Percentiles rank a stretch among this genome's conserved stretches.
Conservation (phyloP, 805 yeast genomes). For the Saccharomycopsis sp. region DNA sequence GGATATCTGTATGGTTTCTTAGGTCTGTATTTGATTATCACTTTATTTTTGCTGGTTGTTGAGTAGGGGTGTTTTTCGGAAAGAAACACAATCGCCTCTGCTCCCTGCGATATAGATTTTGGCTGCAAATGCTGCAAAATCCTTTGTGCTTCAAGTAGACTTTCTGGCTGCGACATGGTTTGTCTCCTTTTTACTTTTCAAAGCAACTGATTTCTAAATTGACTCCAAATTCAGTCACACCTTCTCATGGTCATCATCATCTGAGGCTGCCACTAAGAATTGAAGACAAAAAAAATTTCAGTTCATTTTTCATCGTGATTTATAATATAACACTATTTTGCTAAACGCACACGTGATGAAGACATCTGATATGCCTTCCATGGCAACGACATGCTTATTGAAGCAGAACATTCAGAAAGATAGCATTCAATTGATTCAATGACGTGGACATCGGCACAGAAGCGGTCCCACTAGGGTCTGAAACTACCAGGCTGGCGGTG, state of each 20-base stretch:
- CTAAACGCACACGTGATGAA: not conserved
- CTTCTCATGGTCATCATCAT: not conserved
- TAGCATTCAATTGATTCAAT: slow-evolving; percentile 9
- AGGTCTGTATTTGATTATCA: slow-evolving; percentile 80
- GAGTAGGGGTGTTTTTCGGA: slow-evolving; percentile 63
- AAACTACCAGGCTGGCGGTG: not conserved
- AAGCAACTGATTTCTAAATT: too few species aligned
- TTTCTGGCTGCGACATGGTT: slow-evolving; percentile 30
- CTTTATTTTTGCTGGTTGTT: slow-evolving; percentile 31
- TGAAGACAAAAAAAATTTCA: not conserved
- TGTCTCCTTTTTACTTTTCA: too few species aligned
- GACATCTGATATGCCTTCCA: too few species aligned
- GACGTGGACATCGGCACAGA: slow-evolving; percentile 2
- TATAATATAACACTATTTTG: not conserved
- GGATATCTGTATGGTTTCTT: slow-evolving; percentile 88
- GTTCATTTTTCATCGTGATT: not conserved
- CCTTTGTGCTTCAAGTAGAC: slow-evolving; percentile 39
- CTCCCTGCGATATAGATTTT: slow-evolving; percentile 71
- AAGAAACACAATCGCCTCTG: slow-evolving; percentile 76
- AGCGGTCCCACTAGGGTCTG: not conserved
- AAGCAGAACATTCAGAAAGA: slow-evolving; percentile 7
- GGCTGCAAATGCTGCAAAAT: slow-evolving; percentile 44
- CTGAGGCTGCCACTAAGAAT: not conserved
- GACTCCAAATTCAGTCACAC: not conserved
- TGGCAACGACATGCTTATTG: too few species aligned